Evolutionary conservation across 2,329 filamentous ascomycete genomes (phyloP).

Genomic region (Cryoendolithus antarcticus): DNA sequence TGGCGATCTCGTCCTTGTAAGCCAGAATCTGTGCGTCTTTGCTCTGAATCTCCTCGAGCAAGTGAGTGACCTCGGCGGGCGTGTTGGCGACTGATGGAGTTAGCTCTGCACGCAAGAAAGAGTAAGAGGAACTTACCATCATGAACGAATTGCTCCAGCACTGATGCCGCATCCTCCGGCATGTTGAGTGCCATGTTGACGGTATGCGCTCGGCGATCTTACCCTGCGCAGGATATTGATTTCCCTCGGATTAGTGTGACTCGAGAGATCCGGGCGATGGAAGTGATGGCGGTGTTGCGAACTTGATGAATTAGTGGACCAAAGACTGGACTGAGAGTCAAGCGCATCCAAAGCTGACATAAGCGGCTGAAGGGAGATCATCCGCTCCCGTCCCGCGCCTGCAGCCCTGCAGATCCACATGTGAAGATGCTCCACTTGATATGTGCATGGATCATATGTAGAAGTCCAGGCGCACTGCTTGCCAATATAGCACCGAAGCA

Average conservation of each 20-base stretch:
- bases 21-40: slow-evolving; percentile 64
- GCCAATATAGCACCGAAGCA: no score
- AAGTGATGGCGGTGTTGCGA: no score
- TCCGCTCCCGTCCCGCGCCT: background rate
- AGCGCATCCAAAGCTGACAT: no score
- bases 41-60: slow-evolving; percentile 71
- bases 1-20: slow-evolving; percentile 55
- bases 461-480: background rate
- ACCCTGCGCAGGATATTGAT: no score
- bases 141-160: slow-evolving; percentile 68
- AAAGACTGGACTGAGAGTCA: no score
- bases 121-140: slow-evolving; percentile 36
- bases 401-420: background rate
- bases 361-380: background rate
- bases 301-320: no score
- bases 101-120: background rate
- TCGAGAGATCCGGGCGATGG: no score
- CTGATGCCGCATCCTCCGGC: slow-evolving; percentile 51
- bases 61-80: slow-evolving; percentile 68
- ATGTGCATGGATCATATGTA: background rate
- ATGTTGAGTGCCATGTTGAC: slow-evolving; percentile 25
- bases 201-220: no score
- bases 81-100: slow-evolving; percentile 52
- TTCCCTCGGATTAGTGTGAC: no score
- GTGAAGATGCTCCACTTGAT: background rate